These are phyloP conservation scores for Carpinus viminea DNA, from an alignment of 306 rosid genomes.

Conservation along the genomic window DNA sequence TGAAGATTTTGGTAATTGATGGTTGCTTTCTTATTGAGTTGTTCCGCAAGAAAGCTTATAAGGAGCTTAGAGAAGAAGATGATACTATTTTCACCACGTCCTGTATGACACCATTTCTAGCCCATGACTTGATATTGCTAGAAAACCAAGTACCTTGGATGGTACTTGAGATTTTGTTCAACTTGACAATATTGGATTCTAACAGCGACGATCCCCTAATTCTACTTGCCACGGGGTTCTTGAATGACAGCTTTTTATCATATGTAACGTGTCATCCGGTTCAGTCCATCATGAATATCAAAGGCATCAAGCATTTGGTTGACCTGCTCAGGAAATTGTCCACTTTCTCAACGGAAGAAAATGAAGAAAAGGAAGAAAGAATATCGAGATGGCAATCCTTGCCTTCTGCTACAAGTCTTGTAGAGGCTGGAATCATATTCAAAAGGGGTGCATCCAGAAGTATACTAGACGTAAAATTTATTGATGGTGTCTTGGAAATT, in stretches of 20 bases:
- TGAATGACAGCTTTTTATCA: neutral
- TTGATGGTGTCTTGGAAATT: neutral
- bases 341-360: neutral
- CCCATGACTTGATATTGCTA: constrained; percentile 17
- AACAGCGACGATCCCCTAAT: neutral
- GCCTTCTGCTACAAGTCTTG: constrained; percentile 1
- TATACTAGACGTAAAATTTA: neutral
- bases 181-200: neutral
- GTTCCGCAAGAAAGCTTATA: neutral
- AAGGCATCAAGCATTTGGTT: constrained; percentile 11
- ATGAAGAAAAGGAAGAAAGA: neutral
- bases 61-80: neutral
- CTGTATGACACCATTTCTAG: neutral
- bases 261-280: too few species aligned
- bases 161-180: constrained; percentile 13
- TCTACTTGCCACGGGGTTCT: neutral
- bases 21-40: constrained; percentile 35
- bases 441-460: neutral
- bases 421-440: constrained; percentile 13
- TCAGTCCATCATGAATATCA: too few species aligned
- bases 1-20: constrained; percentile 32
- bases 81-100: constrained; percentile 5
- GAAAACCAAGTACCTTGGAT: constrained; percentile 20
- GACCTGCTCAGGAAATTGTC: constrained; percentile 5
- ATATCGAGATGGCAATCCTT: neutral